Conservation (phyloP, 768 basidiomycete genomes). For the Hygrophorus pudorinus region DNA sequence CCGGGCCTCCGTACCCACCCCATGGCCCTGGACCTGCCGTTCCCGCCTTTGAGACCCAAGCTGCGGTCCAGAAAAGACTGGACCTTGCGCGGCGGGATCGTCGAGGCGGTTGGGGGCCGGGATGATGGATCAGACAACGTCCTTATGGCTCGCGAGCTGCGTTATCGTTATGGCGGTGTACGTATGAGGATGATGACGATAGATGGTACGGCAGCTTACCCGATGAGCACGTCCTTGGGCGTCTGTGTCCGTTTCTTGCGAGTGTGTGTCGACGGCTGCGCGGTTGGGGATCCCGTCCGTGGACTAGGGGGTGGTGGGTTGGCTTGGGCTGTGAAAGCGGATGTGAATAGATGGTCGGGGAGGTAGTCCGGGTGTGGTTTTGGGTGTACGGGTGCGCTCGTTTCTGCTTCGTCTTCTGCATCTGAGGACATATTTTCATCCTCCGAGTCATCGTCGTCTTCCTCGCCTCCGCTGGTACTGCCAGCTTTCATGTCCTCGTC, state of each 20-base stretch:
- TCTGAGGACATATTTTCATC: not conserved
- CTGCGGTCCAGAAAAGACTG: conserved; percentile 43
- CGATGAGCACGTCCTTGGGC: conserved; percentile 43
- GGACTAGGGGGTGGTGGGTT: conserved; percentile 13
- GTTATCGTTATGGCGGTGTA: no score
- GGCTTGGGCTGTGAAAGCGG: conserved; percentile 37
- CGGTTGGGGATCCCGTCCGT: conserved; percentile 15
- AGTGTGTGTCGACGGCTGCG: conserved; percentile 13
- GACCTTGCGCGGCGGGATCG: conserved; percentile 38
- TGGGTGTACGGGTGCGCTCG: not conserved
- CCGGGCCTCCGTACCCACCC: conserved; percentile 56
- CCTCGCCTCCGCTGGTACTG: conserved; percentile 16
- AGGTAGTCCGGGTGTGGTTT: conserved; percentile 42
- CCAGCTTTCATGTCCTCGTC: conserved; percentile 16
- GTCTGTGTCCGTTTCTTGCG: conserved; percentile 21
- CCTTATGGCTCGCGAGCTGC: conserved; percentile 45
- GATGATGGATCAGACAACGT: conserved; percentile 24
- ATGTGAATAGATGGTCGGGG: conserved; percentile 53
- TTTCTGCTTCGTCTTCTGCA: conserved; percentile 10
- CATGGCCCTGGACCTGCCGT: conserved; percentile 21
- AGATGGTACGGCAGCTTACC: conserved; percentile 28
- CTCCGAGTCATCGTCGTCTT: conserved; percentile 7
- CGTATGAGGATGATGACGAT: no score
- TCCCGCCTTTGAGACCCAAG: conserved; percentile 35
- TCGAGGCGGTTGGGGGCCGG: conserved; percentile 25